A percentile compares a stretch with the other conserved stretches of the same genome.
Evolutionary conservation across 768 basidiomycete genomes (phyloP).

Genomic region (Psilocybe cubensis): DNA sequence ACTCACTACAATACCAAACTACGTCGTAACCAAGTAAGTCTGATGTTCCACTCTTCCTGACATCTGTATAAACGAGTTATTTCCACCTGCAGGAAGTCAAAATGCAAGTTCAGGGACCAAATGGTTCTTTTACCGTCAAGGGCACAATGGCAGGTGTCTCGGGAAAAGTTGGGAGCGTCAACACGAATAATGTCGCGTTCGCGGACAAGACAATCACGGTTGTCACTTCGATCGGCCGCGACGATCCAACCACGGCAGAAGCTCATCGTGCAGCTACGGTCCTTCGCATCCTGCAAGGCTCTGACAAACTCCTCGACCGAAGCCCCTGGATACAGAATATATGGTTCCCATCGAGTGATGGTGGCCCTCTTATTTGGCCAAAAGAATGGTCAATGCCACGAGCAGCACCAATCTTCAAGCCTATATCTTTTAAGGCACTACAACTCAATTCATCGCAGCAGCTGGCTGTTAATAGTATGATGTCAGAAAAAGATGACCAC

Average conservation of each 20-base stretch:
- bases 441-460: constrained; percentile 51
- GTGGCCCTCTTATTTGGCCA: constrained; percentile 42
- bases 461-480: constrained; percentile 50
- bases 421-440: background rate
- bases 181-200: constrained; percentile 21
- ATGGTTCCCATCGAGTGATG: constrained; percentile 39
- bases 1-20: constrained; percentile 39
- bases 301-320: constrained; percentile 33
- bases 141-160: constrained; percentile 46
- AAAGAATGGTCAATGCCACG: constrained; percentile 29
- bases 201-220: constrained; percentile 35
- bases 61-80: background rate
- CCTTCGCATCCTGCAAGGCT: constrained; percentile 47
- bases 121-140: constrained; percentile 41
- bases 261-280: constrained; percentile 42
- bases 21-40: constrained; percentile 41
- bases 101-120: constrained; percentile 26
- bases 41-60: background rate
- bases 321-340: constrained; percentile 56
- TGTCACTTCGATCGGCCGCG: constrained; percentile 57
- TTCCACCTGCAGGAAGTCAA: constrained; percentile 35
- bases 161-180: constrained; percentile 39
- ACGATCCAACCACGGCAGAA: constrained; percentile 63
- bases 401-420: background rate
- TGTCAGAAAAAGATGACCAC: constrained; percentile 36